Evolutionary conservation across 1,139 yeast species (phyloP), one percentile per base, ranked within the genome.

Genomic region (Yamadazyma buinensis): DNA sequence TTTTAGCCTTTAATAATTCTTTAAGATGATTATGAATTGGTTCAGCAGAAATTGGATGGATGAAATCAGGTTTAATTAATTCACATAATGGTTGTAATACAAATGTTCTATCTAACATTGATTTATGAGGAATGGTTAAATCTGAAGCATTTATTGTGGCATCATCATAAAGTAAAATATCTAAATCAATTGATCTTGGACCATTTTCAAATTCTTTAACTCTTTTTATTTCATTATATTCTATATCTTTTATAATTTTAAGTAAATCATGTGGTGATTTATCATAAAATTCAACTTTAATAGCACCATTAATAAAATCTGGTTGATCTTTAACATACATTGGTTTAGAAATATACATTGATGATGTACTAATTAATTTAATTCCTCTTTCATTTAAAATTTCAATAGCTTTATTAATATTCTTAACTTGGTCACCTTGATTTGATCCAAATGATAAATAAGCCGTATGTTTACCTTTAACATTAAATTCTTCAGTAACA

Each of bases 381-480:
- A 84, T 68, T 1, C 64, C 72, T 11, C 46, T 60, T 40, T 22
- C 44, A 30, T 66, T 55, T 14, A 92, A 61, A 30, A 72, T 64
- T 0, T 59, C 58, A 15, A 87, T 57, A 0, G 96, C 83, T n/a
- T 49, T 46, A 11, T 61, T 48, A 30, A 92, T 82, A 49, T 85
- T 81, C 3, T 55, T 56, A 7, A 86, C 54, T 32, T 83, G 82
- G 44, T 84, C 67, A 0, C 97, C 97, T 32, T 75, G 63, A 49
- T 92, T 92, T 14, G 95, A 80, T 0, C 99, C 99, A 62, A 92
- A 84, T 0, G 97, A 96, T 36, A 92, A 57, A 53, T 66, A 88
- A 0, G 78, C 95, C 0, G 64, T 67, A 49, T 84, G 88, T 2
- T 38, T 36, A 14, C 41, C 46, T 20, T 15, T 7, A 17, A 17